Percentiles rank a stretch among this genome's conserved stretches.
These are phyloP conservation scores for Colletotrichum eleusines DNA, from an alignment of 2,329 filamentous ascomycete genomes.

Conservation along the genomic window DNA sequence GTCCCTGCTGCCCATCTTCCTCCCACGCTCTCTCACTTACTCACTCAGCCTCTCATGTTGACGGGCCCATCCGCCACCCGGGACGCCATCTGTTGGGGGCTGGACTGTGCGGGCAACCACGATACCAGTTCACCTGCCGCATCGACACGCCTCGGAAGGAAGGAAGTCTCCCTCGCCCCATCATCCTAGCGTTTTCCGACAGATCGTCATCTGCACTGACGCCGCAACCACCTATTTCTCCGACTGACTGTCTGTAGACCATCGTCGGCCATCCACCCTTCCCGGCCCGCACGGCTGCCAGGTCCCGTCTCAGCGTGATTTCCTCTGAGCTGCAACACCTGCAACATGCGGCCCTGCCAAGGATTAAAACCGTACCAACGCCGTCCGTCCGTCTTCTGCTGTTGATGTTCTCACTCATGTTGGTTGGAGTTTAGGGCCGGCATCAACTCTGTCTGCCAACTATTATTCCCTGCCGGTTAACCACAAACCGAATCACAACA, in stretches of 20 bases:
- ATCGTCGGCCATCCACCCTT: constrained; percentile 10
- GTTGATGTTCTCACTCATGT: neutral
- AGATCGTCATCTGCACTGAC: constrained; percentile 13
- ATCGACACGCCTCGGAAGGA: constrained; percentile 28
- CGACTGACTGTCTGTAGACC: too few species aligned
- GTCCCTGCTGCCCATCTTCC: neutral
- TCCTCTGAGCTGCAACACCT: constrained; percentile 34
- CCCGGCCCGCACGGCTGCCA: constrained; percentile 24
- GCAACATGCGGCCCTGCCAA: constrained; percentile 36
- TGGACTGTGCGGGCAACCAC: constrained; percentile 24
- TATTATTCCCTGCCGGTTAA: neutral
- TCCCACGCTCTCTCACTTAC: neutral
- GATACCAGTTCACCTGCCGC: constrained; percentile 31
- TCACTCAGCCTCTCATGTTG: constrained; percentile 4
- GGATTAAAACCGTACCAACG: constrained; percentile 23
- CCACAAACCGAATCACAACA: constrained; percentile 16
- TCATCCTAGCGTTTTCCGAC: constrained; percentile 1
- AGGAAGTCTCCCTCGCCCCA: constrained; percentile 21
- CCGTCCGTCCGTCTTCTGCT: constrained; percentile 9
- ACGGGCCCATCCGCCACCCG: constrained; percentile 21
- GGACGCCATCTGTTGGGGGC: constrained; percentile 9
- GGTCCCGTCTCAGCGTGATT: constrained; percentile 17
- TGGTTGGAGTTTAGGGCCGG: neutral
- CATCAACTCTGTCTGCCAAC: too few species aligned
- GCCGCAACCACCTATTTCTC: neutral